Base-by-base conservation (phyloP, 2,329 filamentous ascomycete genomes). In the Exserohilum rostratum region DNA sequence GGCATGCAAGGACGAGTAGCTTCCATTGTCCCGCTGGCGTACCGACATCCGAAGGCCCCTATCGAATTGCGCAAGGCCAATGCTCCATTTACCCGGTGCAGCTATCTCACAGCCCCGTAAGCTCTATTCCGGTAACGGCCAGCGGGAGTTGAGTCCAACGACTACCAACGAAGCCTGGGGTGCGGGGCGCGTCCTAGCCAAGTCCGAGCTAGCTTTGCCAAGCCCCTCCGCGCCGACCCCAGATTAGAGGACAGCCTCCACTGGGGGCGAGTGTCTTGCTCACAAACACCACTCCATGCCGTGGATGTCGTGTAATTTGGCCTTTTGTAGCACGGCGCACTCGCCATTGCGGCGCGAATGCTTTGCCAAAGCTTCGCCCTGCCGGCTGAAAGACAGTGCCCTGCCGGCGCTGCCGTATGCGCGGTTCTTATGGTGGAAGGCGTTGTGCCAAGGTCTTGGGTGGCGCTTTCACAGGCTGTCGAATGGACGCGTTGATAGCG, bases 371-470 rank as follows among this genome's bases (percentile, higher is more conserved):
- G 66, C 69, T 69, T 72, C 61, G 61, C 65, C 44, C 55, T 40
- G 34, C 40, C 51, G 51, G 51, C 47, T 50, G 51, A 50, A 55
- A 55, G 57, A 57, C 46, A 34, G 53, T 60, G 57, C 34, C 57
- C 50, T 55, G 58, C 42, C 50, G 46, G 60, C 53, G 58, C 53
- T 60, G 59, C 64, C 62, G 61, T 55, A 62, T 66, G 60, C 64
- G 53, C 48, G 38, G 59, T 44, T 58, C 56, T 4, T 43, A 53
- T 54, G 56, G 52, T 60, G 29, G 43, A 46, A 46, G 61, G 61
- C 61, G 61, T 62, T 44, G 48, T 68, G 71, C 71, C 72, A 73
- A 74, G 71, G 69, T 42, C 71, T 74, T 73, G 70, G 70, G 62
- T 69, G 71, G 71, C 71, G 64, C 58, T 64, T 66, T 65, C 64